phyloP scores from a whole-genome alignment of 2,329 filamentous ascomycete genomes.

The Fusarium anguioides region DNA sequence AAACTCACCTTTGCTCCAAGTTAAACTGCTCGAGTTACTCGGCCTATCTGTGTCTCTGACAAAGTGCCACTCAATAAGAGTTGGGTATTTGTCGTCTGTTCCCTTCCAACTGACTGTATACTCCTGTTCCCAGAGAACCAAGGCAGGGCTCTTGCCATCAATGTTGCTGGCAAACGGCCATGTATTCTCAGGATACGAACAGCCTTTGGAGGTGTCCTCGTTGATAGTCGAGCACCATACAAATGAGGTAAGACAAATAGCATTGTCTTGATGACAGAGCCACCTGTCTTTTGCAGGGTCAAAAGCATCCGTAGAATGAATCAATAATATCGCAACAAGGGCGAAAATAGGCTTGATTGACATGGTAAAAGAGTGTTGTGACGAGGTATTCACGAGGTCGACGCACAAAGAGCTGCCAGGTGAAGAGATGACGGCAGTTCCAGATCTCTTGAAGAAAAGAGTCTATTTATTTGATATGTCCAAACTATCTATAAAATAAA shows the following conservation, averaged over 20 bases:
- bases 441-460: too few relatives aligned
- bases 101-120: slow-evolving; percentile 32
- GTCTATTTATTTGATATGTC: too few relatives aligned
- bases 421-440: neutral
- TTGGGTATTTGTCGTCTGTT: slow-evolving; percentile 26
- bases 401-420: neutral
- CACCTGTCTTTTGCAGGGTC: slow-evolving; percentile 24
- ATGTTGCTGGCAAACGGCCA: slow-evolving; percentile 9
- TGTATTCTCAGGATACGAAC: slow-evolving; percentile 16
- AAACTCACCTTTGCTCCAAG: slow-evolving; percentile 16
- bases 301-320: slow-evolving; percentile 2
- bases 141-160: slow-evolving; percentile 17
- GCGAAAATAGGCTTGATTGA: slow-evolving; percentile 7
- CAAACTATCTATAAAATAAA: neutral
- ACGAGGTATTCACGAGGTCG: too few relatives aligned
- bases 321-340: neutral
- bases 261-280: slow-evolving; percentile 25
- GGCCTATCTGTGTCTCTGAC: slow-evolving; percentile 19
- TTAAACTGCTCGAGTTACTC: slow-evolving; percentile 21
- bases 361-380: too few relatives aligned
- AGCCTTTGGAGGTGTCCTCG: slow-evolving; percentile 22
- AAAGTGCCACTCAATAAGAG: slow-evolving; percentile 26
- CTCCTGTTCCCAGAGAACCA: slow-evolving; percentile 28
- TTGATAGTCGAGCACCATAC: slow-evolving; percentile 31
- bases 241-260: slow-evolving; percentile 35